Base-by-base conservation (phyloP, 257 asterid genomes). In the Gynochthodes officinalis region DNA sequence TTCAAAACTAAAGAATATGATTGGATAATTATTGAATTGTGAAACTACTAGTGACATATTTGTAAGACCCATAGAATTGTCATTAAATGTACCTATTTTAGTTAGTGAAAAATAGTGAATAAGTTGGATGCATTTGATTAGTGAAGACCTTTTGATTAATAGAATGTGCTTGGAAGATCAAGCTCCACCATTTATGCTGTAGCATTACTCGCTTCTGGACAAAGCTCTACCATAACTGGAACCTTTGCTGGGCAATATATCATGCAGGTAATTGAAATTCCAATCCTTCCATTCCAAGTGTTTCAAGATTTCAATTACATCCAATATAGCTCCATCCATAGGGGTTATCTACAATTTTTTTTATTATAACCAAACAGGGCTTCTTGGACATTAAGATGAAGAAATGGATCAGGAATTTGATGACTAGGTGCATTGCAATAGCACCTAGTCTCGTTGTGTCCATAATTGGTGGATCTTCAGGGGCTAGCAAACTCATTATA, bases 221-320 rank as follows among this genome's bases (percentile, higher is more conserved):
- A 94, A 46, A 94, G 97, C 81, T 94, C 98, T 23, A 70, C 97
- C 23, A 94, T 94, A 5, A 94, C 97, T 0, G 98, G 97, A 64
- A 94, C 98, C n/a, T 94, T 89, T 79, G 96, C 97, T 12, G 98
- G 98, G 5, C 97, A 94, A 64, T 94, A 39, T 70, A 84, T 94
- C 71, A 94, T 94, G 98, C 96, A 91, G 96, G 98, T 93, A 74
- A 23, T 21, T 25, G n/a, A 27, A 46, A 46, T 46, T 46, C 13
- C 12, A 1, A 46, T 46, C 52, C 52, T 46, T 46, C 11, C 48
- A 1, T 42, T 6, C 21, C 13, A 46, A n/a, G n/a, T n/a, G n/a
- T n/a, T n/a, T n/a, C n/a, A n/a, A n/a, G n/a, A n/a, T n/a, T n/a
- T n/a, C n/a, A 37, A 37, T 37, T 37, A 7, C 42, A 37, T 37